Percentiles rank a stretch among this genome's conserved stretches.
phyloP scores from a whole-genome alignment of 352 stramenopile genomes.

The Phytophthora idaei region DNA sequence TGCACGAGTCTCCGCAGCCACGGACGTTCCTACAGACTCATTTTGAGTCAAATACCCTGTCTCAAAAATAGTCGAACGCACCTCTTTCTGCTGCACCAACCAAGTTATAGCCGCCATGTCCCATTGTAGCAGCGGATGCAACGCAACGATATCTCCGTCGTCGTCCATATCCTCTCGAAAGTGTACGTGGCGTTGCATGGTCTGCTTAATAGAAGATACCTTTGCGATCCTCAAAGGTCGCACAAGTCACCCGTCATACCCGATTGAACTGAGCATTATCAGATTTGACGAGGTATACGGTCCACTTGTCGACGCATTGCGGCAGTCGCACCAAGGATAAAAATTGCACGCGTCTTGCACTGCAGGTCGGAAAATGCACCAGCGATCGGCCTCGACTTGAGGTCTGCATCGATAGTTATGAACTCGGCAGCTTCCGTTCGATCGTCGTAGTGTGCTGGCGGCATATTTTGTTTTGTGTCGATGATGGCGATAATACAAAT shows the following conservation, averaged over 20 bases:
- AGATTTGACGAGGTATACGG: conserved; percentile 30
- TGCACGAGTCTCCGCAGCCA: conserved; percentile 49
- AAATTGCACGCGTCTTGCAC: conserved; percentile 12
- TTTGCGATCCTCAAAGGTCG: conserved; percentile 28
- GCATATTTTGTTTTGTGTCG: background rate
- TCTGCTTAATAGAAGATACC: conserved; percentile 25
- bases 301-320: conserved; percentile 11
- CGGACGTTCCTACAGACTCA: conserved; percentile 20
- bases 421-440: background rate
- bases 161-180: conserved; percentile 32
- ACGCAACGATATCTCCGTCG: conserved; percentile 15
- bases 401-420: conserved; percentile 8
- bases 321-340: conserved; percentile 22
- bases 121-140: conserved; percentile 66
- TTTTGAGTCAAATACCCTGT: background rate
- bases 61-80: conserved; percentile 10
- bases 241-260: conserved; percentile 6
- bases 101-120: conserved; percentile 50
- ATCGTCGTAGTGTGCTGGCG: background rate
- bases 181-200: conserved; percentile 31
- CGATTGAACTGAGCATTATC: conserved; percentile 24
- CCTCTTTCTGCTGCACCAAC: conserved; percentile 48
- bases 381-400: conserved; percentile 8
- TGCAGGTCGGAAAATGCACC: conserved; percentile 15
- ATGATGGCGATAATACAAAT: conserved; percentile 22